Percentiles rank a stretch among this genome's conserved stretches.
Evolutionary conservation across 495 filamentous ascomycete genomes (phyloP).

Genomic region (Penicillium subrubescens): DNA sequence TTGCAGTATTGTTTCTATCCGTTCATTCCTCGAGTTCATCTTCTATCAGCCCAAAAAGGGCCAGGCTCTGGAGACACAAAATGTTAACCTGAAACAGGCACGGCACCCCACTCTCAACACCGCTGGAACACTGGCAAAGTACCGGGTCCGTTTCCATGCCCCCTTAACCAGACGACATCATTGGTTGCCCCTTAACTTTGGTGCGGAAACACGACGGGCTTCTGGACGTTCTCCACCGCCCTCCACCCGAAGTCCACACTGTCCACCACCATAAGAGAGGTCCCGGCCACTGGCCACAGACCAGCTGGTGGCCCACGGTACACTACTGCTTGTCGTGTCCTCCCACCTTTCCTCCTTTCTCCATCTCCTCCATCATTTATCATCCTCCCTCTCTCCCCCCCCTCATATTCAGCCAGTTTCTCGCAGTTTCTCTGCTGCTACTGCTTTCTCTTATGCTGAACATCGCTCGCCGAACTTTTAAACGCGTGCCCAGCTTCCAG

Average conservation of each 20-base stretch:
- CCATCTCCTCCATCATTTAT: slow-evolving; percentile 23
- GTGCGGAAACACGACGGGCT: not conserved
- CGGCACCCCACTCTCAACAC: slow-evolving; percentile 24
- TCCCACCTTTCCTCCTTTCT: slow-evolving; percentile 28
- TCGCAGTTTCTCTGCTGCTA: slow-evolving; percentile 37
- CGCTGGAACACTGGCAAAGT: slow-evolving; percentile 25
- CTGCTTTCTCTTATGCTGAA: slow-evolving; percentile 51
- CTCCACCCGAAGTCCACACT: not conserved
- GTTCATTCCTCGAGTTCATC: not conserved
- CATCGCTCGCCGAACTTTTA: slow-evolving; percentile 53
- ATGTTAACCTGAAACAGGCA: slow-evolving; percentile 47
- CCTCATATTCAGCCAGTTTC: slow-evolving; percentile 25
- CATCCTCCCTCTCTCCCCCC: slow-evolving; percentile 21
- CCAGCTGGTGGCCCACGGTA: slow-evolving; percentile 25
- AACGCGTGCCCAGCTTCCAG: slow-evolving; percentile 61
- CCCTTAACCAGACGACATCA: slow-evolving; percentile 9
- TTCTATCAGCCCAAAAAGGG: not conserved
- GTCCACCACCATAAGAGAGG: too few relatives aligned
- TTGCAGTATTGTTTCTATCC: not conserved
- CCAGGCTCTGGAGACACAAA: not conserved
- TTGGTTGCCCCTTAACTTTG: slow-evolving; percentile 4
- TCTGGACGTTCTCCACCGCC: not conserved
- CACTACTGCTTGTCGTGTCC: slow-evolving; percentile 31
- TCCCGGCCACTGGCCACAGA: slow-evolving; percentile 3
- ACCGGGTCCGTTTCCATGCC: slow-evolving; percentile 26